Evolutionary conservation across 208 protist genomes (phyloP), one percentile per base, ranked within the genome.

Genomic region (Wallacemonas sp.): DNA sequence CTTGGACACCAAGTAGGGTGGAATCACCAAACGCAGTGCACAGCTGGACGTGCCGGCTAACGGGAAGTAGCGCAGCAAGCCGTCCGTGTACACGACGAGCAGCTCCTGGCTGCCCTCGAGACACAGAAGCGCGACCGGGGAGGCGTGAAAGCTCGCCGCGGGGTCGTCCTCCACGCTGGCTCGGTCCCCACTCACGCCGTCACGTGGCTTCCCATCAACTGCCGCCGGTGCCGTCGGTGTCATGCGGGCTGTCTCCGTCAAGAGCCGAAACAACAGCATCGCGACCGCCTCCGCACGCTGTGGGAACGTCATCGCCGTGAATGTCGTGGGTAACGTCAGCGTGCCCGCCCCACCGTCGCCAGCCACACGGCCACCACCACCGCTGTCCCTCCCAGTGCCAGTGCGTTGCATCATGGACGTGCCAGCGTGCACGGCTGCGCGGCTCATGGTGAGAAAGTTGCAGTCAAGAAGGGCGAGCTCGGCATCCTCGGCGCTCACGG

Each of bases 81-180:
- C 86, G 52, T 93, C 86, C 32, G 81, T 78, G 69, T 93, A 93
- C 41, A 76, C 60, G 26, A 85, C 86, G 42, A 87, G 41, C 32
- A 93, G 48, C 69, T 93, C 86, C 55, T 93, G 78, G 36, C 76
- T 53, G 30, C 63, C 60, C 22, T 83, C 76, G 1, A 83, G 66
- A 53, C 74, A 90, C 59, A 87, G 68, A 62, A 93, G 73, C 17
- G 60, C 62, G 39, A 88, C 60, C 17, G 81, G 78, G 65, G 87
- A 81, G 30, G 68, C 41, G 63, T 93, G 86, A 34, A 85, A 83
- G 41, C 66, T 73, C 46, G 54, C 62, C 48, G 34, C 52, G 37
- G 30, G 44, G 15, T 34, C 50, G 4, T 57, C 29, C 17, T 32
- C 50, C 3, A 6, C 29, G 21, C 50, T 32, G 38, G 13, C 50